A percentile compares a stretch with the other conserved stretches of the same genome.
Evolutionary conservation across 2,329 filamentous ascomycete genomes (phyloP).

Genomic region (Penicillium sp.): DNA sequence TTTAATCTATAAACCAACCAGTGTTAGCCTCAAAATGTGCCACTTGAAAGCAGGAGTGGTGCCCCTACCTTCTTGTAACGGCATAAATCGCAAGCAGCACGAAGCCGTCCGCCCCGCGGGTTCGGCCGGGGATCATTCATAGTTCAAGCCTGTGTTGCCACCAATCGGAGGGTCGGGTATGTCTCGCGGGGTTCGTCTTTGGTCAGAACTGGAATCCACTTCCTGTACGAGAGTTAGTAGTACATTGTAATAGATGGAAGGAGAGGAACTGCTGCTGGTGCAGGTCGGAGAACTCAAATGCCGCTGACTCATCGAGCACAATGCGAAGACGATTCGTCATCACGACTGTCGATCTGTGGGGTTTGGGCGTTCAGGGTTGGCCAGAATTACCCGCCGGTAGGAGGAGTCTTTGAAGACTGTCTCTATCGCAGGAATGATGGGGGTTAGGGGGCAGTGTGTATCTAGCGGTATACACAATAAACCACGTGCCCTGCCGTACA

Average conservation of each 20-base stretch:
- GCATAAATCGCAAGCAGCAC: slow-evolving; percentile 31
- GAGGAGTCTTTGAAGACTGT: too few relatives aligned
- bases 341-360: not conserved
- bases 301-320: not conserved
- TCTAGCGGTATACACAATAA: too few relatives aligned
- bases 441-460: too few relatives aligned
- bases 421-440: too few relatives aligned
- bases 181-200: too few relatives aligned
- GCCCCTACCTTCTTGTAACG: slow-evolving; percentile 26
- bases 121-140: slow-evolving; percentile 7
- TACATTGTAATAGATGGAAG: not conserved
- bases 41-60: not conserved
- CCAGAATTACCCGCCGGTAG: not conserved
- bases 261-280: not conserved
- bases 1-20: slow-evolving; percentile 27
- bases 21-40: not conserved
- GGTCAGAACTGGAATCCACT: too few relatives aligned
- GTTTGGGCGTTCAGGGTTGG: not conserved
- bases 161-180: too few relatives aligned
- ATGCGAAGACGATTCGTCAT: not conserved
- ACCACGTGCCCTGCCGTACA: too few relatives aligned
- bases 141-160: not conserved
- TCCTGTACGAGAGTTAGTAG: not conserved
- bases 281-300: not conserved
- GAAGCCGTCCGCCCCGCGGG: slow-evolving; percentile 17